phyloP scores from a whole-genome alignment of 345 rosid genomes.

The Gossypium stocksii region DNA sequence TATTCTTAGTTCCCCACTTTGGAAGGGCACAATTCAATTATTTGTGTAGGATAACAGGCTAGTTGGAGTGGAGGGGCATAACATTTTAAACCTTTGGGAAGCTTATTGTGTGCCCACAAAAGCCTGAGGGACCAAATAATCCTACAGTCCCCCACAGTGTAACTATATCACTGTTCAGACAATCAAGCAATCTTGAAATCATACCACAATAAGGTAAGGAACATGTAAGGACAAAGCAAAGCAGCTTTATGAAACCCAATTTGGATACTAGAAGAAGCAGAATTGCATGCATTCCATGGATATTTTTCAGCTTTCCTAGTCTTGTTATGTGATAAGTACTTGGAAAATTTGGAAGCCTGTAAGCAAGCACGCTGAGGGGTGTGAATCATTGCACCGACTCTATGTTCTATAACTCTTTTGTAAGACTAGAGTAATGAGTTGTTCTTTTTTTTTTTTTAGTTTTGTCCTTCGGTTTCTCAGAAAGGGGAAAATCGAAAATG shows the following conservation, averaged over 20 bases:
- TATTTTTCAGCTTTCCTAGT: background rate
- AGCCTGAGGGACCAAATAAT: constrained; percentile 16
- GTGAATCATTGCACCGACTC: background rate
- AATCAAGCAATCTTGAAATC: background rate
- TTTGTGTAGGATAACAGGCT: background rate
- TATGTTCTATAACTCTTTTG: background rate
- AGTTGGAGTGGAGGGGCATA: background rate
- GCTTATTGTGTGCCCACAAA: constrained; percentile 3
- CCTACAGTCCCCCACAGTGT: constrained; percentile 11
- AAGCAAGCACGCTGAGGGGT: background rate
- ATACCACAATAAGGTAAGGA: background rate
- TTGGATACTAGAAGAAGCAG: constrained; percentile 1
- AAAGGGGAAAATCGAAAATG: background rate
- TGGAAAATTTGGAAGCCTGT: background rate
- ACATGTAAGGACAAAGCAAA: background rate
- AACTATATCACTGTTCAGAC: background rate
- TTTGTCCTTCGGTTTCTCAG: background rate
- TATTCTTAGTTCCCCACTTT: constrained; percentile 16
- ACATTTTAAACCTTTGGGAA: background rate
- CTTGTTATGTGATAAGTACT: background rate
- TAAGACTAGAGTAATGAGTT: background rate
- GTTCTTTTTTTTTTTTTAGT: too few relatives aligned
- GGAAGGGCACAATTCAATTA: constrained; percentile 10
- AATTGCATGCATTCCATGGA: background rate
- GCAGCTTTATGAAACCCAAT: background rate